Conservation (phyloP, 2,329 filamentous ascomycete species). For the Acephala macrosclerotiorum region DNA sequence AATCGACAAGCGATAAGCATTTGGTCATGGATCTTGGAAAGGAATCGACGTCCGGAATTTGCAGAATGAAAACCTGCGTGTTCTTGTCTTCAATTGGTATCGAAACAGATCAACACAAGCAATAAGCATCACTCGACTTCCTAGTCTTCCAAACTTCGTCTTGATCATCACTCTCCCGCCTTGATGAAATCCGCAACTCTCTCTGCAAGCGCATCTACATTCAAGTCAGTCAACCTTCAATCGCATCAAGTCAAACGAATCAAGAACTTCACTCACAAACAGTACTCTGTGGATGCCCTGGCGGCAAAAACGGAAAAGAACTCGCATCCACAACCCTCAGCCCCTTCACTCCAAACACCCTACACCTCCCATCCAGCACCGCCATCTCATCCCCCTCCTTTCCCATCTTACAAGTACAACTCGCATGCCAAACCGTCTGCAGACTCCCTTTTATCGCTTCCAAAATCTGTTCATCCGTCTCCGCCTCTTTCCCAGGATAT, state of each 20-base stretch:
- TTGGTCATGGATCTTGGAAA: too few relatives aligned
- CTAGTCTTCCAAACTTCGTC: neutral
- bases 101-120: neutral
- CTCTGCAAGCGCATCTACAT: neutral
- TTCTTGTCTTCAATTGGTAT: too few relatives aligned
- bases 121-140: neutral
- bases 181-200: slow-evolving; percentile 3
- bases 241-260: neutral
- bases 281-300: slow-evolving; percentile 51
- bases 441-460: slow-evolving; percentile 40
- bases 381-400: slow-evolving; percentile 47
- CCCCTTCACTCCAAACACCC: slow-evolving; percentile 33
- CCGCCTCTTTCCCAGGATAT: slow-evolving; percentile 28
- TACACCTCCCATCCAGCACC: slow-evolving; percentile 36
- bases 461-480: slow-evolving; percentile 36
- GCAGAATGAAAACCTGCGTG: too few relatives aligned
- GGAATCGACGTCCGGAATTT: too few relatives aligned
- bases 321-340: slow-evolving; percentile 39
- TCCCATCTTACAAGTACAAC: slow-evolving; percentile 65
- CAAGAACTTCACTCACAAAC: slow-evolving; percentile 44
- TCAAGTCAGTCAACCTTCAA: neutral
- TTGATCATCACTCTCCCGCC: neutral
- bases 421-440: slow-evolving; percentile 56
- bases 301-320: slow-evolving; percentile 41
- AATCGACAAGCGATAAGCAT: too few relatives aligned